Percentiles rank a stretch among this genome's conserved stretches.
Conservation (phyloP, 352 stramenopile species). For the Pythium volutum region DNA sequence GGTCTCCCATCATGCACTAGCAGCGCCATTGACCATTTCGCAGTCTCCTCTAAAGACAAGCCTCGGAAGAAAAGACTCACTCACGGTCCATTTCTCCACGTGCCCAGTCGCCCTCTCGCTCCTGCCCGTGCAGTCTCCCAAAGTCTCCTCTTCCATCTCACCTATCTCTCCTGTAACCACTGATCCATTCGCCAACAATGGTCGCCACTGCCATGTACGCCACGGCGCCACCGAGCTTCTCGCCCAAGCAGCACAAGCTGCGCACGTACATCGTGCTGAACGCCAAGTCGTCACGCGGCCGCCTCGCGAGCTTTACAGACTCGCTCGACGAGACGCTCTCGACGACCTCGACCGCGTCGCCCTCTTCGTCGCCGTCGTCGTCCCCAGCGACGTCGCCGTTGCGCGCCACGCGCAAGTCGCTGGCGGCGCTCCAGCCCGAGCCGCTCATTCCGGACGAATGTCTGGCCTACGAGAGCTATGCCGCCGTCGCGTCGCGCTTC, state of each 20-base stretch:
- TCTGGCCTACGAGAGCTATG: slow-evolving; percentile 74
- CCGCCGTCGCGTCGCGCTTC: slow-evolving; percentile 53
- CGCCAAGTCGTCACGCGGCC: slow-evolving; percentile 24
- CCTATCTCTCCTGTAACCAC: neutral
- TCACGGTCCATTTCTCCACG: neutral
- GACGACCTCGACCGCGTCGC: neutral
- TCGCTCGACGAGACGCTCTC: slow-evolving; percentile 17
- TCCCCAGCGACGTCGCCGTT: slow-evolving; percentile 8
- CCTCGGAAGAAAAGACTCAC: neutral
- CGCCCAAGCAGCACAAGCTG: slow-evolving; percentile 24
- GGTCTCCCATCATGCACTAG: neutral
- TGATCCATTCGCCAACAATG: slow-evolving; percentile 11
- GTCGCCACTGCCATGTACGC: slow-evolving; percentile 17
- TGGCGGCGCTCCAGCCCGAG: neutral
- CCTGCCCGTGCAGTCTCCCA: no score
- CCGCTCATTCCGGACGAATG: slow-evolving; percentile 35
- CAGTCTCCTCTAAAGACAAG: slow-evolving; percentile 5
- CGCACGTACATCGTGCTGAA: slow-evolving; percentile 29
- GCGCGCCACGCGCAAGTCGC: neutral
- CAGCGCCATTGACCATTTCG: slow-evolving; percentile 1
- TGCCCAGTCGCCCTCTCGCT: neutral
- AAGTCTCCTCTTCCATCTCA: no score
- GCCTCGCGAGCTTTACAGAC: slow-evolving; percentile 25
- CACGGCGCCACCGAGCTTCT: slow-evolving; percentile 1
- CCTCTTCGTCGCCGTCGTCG: slow-evolving; percentile 3